Percentiles rank a stretch among this genome's conserved stretches.
phyloP scores from a whole-genome alignment of 1,284 basidiomycete species.

The Marasmius tenuissimus region DNA sequence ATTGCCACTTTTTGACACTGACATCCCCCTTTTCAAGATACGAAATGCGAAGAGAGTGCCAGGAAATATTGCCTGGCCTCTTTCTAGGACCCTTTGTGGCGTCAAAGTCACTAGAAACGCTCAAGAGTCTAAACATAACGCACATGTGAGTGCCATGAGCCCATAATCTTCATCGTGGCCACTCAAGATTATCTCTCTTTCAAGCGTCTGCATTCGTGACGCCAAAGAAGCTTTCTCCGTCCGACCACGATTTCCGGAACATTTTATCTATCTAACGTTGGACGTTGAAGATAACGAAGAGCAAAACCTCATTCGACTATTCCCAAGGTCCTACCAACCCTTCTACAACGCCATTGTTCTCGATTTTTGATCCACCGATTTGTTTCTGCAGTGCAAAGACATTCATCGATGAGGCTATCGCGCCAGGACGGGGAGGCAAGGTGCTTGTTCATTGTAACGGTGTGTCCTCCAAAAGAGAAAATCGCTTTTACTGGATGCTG shows the following conservation, averaged over 20 bases:
- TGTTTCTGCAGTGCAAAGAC: slow-evolving; percentile 57
- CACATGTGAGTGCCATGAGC: slow-evolving; percentile 70
- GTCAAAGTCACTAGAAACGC: slow-evolving; percentile 73
- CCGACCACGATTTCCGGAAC: slow-evolving; percentile 79
- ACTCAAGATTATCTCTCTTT: slow-evolving; percentile 1
- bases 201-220: slow-evolving; percentile 85
- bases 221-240: slow-evolving; percentile 87
- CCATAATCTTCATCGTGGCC: slow-evolving; percentile 6
- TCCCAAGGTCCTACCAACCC: slow-evolving; percentile 61
- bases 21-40: slow-evolving; percentile 55
- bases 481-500: not conserved
- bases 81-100: slow-evolving; percentile 88
- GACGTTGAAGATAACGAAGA: slow-evolving; percentile 91
- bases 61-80: slow-evolving; percentile 86
- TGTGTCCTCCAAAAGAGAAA: slow-evolving; percentile 30
- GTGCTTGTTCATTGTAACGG: slow-evolving; percentile 93
- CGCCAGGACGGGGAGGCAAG: slow-evolving; percentile 52
- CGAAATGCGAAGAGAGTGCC: slow-evolving; percentile 92
- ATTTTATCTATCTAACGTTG: slow-evolving; percentile 78
- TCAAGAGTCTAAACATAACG: slow-evolving; percentile 70
- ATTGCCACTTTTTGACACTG: not conserved
- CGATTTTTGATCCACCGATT: slow-evolving; percentile 8
- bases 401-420: slow-evolving; percentile 79
- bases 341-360: slow-evolving; percentile 1
- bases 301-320: slow-evolving; percentile 85